Evolutionary conservation across 2,329 filamentous ascomycete species (phyloP).

Genomic region (Cladorrhinum sp.): DNA sequence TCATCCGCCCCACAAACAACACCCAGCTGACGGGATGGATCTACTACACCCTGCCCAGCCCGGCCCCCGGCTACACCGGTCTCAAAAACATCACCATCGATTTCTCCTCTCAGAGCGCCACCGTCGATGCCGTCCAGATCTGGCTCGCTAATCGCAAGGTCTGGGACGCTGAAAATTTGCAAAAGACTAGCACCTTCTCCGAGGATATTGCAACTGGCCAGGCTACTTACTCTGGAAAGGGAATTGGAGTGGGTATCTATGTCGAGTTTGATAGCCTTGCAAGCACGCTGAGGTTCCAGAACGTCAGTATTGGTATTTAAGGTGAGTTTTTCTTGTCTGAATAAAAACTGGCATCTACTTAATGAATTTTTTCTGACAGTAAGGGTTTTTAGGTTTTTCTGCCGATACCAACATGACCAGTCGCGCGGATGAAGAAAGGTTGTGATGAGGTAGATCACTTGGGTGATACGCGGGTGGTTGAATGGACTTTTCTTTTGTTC

Average conservation of each 20-base stretch:
- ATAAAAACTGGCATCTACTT: background rate
- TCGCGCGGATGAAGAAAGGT: too few species aligned
- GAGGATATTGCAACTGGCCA: background rate
- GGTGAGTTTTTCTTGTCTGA: background rate
- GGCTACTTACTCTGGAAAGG: background rate
- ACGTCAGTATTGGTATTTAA: background rate
- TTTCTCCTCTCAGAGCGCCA: background rate
- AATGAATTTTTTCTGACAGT: background rate
- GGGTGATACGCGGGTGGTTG: too few species aligned
- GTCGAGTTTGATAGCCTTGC: background rate
- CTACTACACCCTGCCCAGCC: background rate
- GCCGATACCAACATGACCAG: too few species aligned
- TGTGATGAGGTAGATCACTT: too few species aligned
- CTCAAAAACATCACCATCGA: background rate
- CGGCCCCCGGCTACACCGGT: background rate
- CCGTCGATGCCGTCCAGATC: background rate
- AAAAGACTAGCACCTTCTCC: background rate
- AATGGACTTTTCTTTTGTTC: too few species aligned
- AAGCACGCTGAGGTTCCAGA: background rate
- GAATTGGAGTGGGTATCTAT: background rate
- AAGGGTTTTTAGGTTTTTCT: too few species aligned
- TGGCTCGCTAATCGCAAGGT: background rate
- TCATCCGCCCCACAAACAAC: background rate
- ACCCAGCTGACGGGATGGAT: background rate
- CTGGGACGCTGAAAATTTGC: background rate